A percentile compares a stretch with the other conserved stretches of the same genome.
Conservation (phyloP, 768 basidiomycete species). For the Amyloporia xantha region DNA sequence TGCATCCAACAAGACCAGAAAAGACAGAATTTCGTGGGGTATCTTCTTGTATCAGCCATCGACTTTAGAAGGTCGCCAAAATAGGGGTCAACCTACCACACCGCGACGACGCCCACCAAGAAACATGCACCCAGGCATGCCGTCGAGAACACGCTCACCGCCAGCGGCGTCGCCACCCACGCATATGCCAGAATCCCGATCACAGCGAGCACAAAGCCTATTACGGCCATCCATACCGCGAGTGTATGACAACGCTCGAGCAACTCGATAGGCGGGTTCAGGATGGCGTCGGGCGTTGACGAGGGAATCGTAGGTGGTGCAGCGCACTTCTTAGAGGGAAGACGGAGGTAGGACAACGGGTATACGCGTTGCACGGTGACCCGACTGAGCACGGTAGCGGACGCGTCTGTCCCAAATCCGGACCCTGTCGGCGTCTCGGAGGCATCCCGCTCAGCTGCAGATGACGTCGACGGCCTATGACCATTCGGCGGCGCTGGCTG, state of each 20-base stretch:
- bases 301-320: not conserved
- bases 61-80: too few relatives aligned
- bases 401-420: too few relatives aligned
- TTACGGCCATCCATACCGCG: slow-evolving; percentile 13
- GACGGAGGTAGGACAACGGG: not conserved
- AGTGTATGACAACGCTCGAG: slow-evolving; percentile 19
- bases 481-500: not conserved
- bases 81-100: too few relatives aligned
- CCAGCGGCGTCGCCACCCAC: slow-evolving; percentile 18
- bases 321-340: not conserved
- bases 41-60: too few relatives aligned
- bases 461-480: not conserved
- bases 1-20: too few relatives aligned
- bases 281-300: not conserved
- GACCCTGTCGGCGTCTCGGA: not conserved
- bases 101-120: not conserved
- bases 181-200: slow-evolving; percentile 17
- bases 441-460: not conserved
- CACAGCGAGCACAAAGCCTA: slow-evolving; percentile 17
- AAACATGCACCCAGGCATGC: slow-evolving; percentile 17
- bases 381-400: not conserved
- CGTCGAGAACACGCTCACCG: slow-evolving; percentile 18
- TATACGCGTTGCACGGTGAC: slow-evolving; percentile 1
- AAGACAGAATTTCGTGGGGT: too few relatives aligned
- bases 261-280: slow-evolving; percentile 3